Conservation (phyloP, 2,329 filamentous ascomycete genomes). For the Verticillium longisporum region DNA sequence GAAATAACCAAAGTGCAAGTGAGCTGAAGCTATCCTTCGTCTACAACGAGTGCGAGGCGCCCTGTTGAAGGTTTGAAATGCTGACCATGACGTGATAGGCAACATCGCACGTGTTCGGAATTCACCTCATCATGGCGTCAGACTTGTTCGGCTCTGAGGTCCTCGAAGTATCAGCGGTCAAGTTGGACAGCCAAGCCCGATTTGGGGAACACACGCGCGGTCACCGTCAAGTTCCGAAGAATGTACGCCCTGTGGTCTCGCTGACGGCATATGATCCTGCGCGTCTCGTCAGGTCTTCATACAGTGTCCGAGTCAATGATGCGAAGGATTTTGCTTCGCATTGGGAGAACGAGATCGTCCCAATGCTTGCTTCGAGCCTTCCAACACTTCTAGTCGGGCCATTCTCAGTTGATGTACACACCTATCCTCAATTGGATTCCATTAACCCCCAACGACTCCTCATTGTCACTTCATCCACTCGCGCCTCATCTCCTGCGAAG, state of each 20-base stretch:
- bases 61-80: no score
- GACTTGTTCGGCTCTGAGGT: no score
- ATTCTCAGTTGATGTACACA: neutral
- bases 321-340: neutral
- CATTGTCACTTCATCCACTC: neutral
- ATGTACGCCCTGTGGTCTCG: neutral
- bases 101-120: no score
- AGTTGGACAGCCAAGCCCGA: no score
- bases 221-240: neutral
- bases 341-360: neutral
- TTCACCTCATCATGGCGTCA: no score
- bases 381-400: neutral
- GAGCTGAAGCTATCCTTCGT: no score
- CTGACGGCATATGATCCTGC: neutral
- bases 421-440: neutral
- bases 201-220: neutral
- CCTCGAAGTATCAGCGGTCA: no score
- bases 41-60: no score
- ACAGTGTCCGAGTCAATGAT: neutral
- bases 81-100: no score
- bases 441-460: neutral
- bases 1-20: no score
- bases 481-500: neutral
- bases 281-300: neutral
- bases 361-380: neutral